Evolutionary conservation across 495 filamentous ascomycete species (phyloP), one percentile per base, ranked within the genome.

Genomic region (Penicillium soppii): DNA sequence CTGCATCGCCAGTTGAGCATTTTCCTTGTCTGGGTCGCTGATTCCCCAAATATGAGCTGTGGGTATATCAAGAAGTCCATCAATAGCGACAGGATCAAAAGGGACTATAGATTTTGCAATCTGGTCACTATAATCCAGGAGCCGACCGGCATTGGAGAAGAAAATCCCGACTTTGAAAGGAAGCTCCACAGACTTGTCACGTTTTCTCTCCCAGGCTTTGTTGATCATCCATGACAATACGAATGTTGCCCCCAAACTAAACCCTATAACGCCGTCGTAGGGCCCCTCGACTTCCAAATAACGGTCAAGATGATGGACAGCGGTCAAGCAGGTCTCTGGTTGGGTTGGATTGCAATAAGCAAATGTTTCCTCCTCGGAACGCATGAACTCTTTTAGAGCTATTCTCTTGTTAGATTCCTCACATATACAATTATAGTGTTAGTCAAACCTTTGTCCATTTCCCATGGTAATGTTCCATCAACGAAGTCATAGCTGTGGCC

Each of bases 401-500:
- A 39, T 20, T 16, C 9, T 9, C 3, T 4, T 37, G 35, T 37
- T n/a, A 35, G 32, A 8, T 10, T 35, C 32, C 4, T 4, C 13
- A 13, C 13, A 29, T n/a, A 35, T 8, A 15, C 8, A 7, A n/a
- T 44, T 30, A 29, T 10, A 37, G n/a, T 16, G n/a, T 23, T 5
- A 10, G 15, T 38, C 48, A 25, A 40, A 65, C 62, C 54, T 40
- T 59, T 56, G 36, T 57, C 50, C n/a, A 56, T 44, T 13, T 57
- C 39, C 10, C 47, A 50, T 16, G 60, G 52, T 2, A 70, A 7
- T 6, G 45, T 56, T 27, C 64, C 68, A 45, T 71, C 63, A 8
- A 67, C 58, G 16, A 71, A 71, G 10, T 71, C 68, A 44, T 61
- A 69, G 27, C 54, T 63, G 35, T 69, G 64, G n/a, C 43, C 23